These are phyloP conservation scores for Candida sanyaensis DNA, from an alignment of 1,139 yeast species.

Conservation along the genomic window DNA sequence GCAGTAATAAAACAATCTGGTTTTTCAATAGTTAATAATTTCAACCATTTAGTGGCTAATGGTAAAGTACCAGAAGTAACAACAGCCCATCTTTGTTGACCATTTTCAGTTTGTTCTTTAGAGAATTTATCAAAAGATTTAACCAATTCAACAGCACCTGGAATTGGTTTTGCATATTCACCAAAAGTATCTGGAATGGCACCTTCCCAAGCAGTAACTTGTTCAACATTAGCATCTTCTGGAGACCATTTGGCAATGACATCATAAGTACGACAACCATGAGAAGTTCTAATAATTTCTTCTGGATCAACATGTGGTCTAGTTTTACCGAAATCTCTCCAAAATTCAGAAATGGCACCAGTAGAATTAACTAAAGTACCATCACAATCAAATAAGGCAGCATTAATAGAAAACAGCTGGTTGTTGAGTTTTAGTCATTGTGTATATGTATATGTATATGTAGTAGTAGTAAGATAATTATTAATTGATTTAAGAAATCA, in stretches of 20 bases:
- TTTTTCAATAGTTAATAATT: constrained; percentile 57
- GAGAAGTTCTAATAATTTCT: constrained; percentile 71
- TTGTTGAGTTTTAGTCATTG: constrained; percentile 33
- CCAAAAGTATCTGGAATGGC: constrained; percentile 74
- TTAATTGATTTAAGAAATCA: background rate
- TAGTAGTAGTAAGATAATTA: background rate
- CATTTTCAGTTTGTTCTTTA: constrained; percentile 41
- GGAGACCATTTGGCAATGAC: constrained; percentile 76
- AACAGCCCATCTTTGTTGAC: constrained; percentile 69
- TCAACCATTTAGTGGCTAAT: constrained; percentile 79
- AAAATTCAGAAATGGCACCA: constrained; percentile 78
- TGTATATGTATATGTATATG: constrained; percentile 4
- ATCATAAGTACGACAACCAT: constrained; percentile 83
- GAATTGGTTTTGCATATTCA: constrained; percentile 68
- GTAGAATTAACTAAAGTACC: constrained; percentile 85
- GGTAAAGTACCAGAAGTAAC: constrained; percentile 82
- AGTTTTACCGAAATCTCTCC: constrained; percentile 71
- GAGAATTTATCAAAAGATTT: constrained; percentile 50
- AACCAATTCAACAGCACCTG: constrained; percentile 70
- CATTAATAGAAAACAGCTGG: constrained; percentile 50
- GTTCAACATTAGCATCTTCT: constrained; percentile 65
- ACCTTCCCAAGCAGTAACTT: constrained; percentile 69
- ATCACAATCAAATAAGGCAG: constrained; percentile 76
- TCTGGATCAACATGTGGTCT: constrained; percentile 73
- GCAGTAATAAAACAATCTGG: constrained; percentile 82